Percentiles rank a stretch among this genome's conserved stretches.
These are phyloP conservation scores for Raphanus raphanistrum DNA, from an alignment of 345 rosid genomes.

Conservation along the genomic window DNA sequence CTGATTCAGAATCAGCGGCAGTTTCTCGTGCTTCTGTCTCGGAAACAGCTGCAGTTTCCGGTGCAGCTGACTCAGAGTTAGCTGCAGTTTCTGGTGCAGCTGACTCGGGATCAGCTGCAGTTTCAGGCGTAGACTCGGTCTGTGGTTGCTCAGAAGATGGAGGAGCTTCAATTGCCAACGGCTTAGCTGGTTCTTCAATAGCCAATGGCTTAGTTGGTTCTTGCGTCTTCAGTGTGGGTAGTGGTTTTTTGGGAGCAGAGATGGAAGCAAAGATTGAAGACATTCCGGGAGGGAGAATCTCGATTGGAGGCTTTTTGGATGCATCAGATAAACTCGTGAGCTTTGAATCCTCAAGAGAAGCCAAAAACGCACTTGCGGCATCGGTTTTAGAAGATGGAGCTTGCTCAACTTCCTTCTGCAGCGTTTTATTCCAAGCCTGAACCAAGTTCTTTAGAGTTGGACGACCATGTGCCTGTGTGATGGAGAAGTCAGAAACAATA, in stretches of 20 bases:
- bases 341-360: constrained; percentile 87
- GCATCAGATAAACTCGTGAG: constrained; percentile 87
- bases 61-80: constrained; percentile 23
- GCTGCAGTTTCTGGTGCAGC: constrained; percentile 26
- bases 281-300: constrained; percentile 95
- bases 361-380: constrained; percentile 90
- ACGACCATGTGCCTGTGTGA: constrained; percentile 88
- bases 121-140: constrained; percentile 31
- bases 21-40: constrained; percentile 36
- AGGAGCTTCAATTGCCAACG: constrained; percentile 48
- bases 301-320: constrained; percentile 77
- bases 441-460: constrained; percentile 85
- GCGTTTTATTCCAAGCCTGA: constrained; percentile 83
- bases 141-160: constrained; percentile 46
- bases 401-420: constrained; percentile 84
- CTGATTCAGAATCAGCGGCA: constrained; percentile 22
- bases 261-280: constrained; percentile 76
- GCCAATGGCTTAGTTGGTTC: constrained; percentile 56
- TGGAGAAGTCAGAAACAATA: constrained; percentile 11
- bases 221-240: constrained; percentile 44
- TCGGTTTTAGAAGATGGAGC: constrained; percentile 75
- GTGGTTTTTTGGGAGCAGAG: constrained; percentile 70
- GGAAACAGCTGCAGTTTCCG: constrained; percentile 30
- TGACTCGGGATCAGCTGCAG: constrained; percentile 28
- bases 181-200: constrained; percentile 45